Base-by-base conservation (phyloP, 495 filamentous ascomycete genomes). In the Penicillium turbatum region DNA sequence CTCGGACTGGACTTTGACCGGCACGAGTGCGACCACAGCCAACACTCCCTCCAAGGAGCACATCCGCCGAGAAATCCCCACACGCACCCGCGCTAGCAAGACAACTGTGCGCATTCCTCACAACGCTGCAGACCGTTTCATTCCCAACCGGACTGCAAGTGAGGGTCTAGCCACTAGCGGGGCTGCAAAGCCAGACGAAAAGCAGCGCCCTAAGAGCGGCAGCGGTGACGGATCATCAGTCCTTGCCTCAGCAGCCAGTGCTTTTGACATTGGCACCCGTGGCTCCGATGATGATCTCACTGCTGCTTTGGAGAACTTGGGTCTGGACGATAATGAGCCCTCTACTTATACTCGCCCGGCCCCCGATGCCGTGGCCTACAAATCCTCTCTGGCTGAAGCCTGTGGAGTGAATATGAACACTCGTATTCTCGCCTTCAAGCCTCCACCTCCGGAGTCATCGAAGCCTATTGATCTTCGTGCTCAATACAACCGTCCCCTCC, bases 371-470 rank as follows among this genome's bases (percentile, higher is more conserved):
- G 83, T 90, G 24, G 93, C 95, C 0, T 99, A 97, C 65, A 86
- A 96, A 71, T 92, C 93, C 27, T 92, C 91, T 0, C 74, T 99
- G 35, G 92, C 93, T 26, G 83, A 85, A 49, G 93, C 93, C 16
- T 97, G 93, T 65, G 95, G 92, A 38, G 88, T 99, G 36, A 90
- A 81, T 59, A 79, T 97, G 44, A 95, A 90, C 74, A 92, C 89
- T 48, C 88, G 93, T 39, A 99, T 99, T 54, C 83, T 99, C n/a
- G 88, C 92, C 21, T 99, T 96, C 81, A 97, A 99, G 84, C 93
- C 93, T 10, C 90, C 92, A 0, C 84, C 93, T 10, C 93, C 93
- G 2, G 93, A 97, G 76, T 96, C 92, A 0, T 95, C 91, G 12
- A 96, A 95, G 78, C 95, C 95, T 16, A 95, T 97, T 67, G 95